Conservation (phyloP, 2,329 filamentous ascomycete species). For the Eutypa lata region DNA sequence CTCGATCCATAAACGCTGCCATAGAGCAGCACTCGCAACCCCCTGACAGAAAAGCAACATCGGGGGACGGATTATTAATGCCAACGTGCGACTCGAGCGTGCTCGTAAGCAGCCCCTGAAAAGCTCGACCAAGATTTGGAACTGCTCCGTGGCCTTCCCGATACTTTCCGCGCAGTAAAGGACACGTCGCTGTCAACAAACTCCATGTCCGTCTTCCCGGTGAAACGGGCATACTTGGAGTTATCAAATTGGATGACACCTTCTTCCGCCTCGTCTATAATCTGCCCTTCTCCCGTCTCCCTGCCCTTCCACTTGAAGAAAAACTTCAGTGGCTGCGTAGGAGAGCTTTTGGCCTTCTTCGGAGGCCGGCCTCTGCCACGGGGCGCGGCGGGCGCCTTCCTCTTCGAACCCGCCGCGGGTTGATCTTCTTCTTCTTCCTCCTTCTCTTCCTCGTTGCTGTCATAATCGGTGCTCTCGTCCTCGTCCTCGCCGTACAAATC, state of each 20-base stretch:
- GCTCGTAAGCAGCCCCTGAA: too few species aligned
- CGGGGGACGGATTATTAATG: too few species aligned
- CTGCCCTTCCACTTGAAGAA: slow-evolving; percentile 22
- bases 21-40: too few species aligned
- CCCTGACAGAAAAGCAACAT: too few species aligned
- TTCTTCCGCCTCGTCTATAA: slow-evolving; percentile 14
- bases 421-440: slow-evolving; percentile 1
- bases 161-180: slow-evolving; percentile 23
- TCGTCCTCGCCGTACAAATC: slow-evolving; percentile 1
- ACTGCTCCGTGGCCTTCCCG: slow-evolving; percentile 10
- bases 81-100: too few species aligned
- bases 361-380: neutral
- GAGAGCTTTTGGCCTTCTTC: slow-evolving; percentile 12
- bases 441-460: slow-evolving; percentile 1
- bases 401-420: slow-evolving; percentile 11
- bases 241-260: slow-evolving; percentile 25
- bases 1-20: too few species aligned
- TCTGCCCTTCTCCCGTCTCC: slow-evolving; percentile 18
- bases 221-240: slow-evolving; percentile 22
- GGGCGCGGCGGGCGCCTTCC: slow-evolving; percentile 13
- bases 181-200: slow-evolving; percentile 15
- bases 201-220: slow-evolving; percentile 18
- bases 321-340: slow-evolving; percentile 14
- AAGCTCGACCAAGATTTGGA: neutral
- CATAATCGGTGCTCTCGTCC: neutral